These are phyloP conservation scores for apple (Malus domestica) DNA, from an alignment of 306 rosid genomes.

Conservation along the genomic window DNA sequence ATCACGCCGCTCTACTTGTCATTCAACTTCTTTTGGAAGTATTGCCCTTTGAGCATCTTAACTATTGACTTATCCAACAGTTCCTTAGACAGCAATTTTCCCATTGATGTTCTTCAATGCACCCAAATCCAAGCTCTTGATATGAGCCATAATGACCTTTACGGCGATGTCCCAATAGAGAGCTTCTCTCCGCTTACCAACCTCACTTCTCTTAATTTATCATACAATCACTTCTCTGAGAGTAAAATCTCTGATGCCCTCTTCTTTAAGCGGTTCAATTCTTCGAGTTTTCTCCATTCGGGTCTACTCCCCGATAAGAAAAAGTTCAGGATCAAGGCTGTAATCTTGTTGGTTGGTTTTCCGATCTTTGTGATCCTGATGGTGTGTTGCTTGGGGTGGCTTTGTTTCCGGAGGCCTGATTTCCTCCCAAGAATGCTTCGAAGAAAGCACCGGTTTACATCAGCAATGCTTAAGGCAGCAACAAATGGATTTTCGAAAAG, in stretches of 20 bases:
- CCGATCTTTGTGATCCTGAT: slow-evolving; percentile 45
- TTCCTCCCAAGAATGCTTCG: slow-evolving; percentile 41
- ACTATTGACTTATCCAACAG: slow-evolving; percentile 56
- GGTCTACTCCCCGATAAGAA: slow-evolving; percentile 41
- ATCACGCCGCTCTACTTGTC: slow-evolving; percentile 56
- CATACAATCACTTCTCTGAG: slow-evolving; percentile 51
- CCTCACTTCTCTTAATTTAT: slow-evolving; percentile 50
- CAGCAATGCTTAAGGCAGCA: slow-evolving; percentile 46
- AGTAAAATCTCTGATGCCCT: slow-evolving; percentile 32
- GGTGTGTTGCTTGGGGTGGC: slow-evolving; percentile 44
- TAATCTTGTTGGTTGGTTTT: slow-evolving; percentile 42
- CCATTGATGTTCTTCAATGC: slow-evolving; percentile 46
- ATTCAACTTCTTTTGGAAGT: slow-evolving; percentile 72
- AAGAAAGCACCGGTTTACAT: slow-evolving; percentile 35
- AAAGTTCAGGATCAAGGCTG: slow-evolving; percentile 32
- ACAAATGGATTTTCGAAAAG: slow-evolving; percentile 37
- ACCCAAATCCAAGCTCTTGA: slow-evolving; percentile 55
- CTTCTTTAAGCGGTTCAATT: slow-evolving; percentile 42
- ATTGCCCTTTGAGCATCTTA: slow-evolving; percentile 44
- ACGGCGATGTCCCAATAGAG: slow-evolving; percentile 49
- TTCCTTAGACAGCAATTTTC: slow-evolving; percentile 51
- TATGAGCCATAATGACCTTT: slow-evolving; percentile 45
- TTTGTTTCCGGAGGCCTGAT: slow-evolving; percentile 59
- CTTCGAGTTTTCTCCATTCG: slow-evolving; percentile 52
- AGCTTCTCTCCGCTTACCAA: slow-evolving; percentile 40